These are phyloP conservation scores for Lepidium africanum DNA, from an alignment of 345 rosid genomes.

Conservation along the genomic window DNA sequence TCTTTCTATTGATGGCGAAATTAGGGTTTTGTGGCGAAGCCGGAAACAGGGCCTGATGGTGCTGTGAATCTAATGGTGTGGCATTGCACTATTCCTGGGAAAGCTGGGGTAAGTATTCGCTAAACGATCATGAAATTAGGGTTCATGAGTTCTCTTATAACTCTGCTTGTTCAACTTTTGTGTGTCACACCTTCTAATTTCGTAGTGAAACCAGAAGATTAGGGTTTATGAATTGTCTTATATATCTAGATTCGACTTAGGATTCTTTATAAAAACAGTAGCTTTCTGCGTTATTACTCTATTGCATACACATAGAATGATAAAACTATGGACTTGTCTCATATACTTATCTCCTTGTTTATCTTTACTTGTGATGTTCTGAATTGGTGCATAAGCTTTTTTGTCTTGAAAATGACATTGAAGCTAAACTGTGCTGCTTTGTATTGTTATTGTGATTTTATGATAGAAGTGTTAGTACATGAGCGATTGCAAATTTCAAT, in stretches of 20 bases:
- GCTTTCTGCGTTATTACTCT: too few relatives aligned
- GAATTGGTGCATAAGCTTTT: neutral
- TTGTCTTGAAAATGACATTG: neutral
- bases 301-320: neutral
- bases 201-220: neutral
- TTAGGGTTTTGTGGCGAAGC: slow-evolving; percentile 99
- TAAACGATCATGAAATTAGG: neutral
- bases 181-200: neutral
- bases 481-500: neutral
- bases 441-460: neutral
- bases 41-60: slow-evolving; percentile 76
- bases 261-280: too few relatives aligned
- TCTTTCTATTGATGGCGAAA: slow-evolving; percentile 2
- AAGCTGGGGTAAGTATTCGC: slow-evolving; percentile 62
- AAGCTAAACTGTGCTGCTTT: neutral
- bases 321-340: neutral
- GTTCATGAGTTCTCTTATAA: neutral
- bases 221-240: slow-evolving; percentile 5
- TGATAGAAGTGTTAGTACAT: neutral
- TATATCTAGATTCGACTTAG: neutral
- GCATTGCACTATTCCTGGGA: slow-evolving; percentile 97
- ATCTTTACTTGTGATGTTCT: neutral
- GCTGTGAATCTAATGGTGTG: slow-evolving; percentile 85
- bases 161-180: neutral
- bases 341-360: neutral